Percentiles rank a stretch among this genome's conserved stretches.
phyloP scores from a whole-genome alignment of 2,329 filamentous ascomycete species.

The Epichloe sylvatica region DNA sequence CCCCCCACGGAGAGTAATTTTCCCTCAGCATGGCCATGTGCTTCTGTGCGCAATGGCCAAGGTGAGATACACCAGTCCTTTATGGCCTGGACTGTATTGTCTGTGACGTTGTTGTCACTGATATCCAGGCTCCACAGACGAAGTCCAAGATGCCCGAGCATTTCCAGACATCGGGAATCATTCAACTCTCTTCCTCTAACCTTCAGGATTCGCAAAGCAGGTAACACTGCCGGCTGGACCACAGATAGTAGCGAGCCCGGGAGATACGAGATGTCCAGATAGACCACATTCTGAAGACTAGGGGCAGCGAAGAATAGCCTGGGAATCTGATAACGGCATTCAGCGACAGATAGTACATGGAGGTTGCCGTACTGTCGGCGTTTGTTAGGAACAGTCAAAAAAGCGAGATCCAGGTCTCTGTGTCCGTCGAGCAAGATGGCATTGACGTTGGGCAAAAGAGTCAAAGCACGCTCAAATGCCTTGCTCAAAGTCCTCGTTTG shows the following conservation, averaged over 20 bases:
- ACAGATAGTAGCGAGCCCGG: conserved; percentile 29
- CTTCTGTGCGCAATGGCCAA: conserved; percentile 20
- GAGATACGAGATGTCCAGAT: conserved; percentile 38
- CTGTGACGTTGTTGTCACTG: conserved; percentile 36
- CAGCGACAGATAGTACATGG: conserved; percentile 31
- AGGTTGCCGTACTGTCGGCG: conserved; percentile 4
- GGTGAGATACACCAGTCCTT: conserved; percentile 19
- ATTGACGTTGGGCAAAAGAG: conserved; percentile 28
- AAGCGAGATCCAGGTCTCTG: conserved; percentile 27
- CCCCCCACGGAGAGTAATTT: conserved; percentile 18
- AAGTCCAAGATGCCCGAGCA: conserved; percentile 18
- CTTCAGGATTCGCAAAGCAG: conserved; percentile 38
- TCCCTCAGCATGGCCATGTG: conserved; percentile 32
- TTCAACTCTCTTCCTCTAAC: conserved; percentile 32
- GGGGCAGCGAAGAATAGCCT: conserved; percentile 24
- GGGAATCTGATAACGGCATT: conserved; percentile 27
- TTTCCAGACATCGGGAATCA: conserved; percentile 20
- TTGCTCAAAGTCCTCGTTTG: conserved; percentile 20
- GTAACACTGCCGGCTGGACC: conserved; percentile 23
- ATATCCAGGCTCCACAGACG: conserved; percentile 46
- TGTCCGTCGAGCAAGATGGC: conserved; percentile 36
- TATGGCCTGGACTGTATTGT: conserved; percentile 23
- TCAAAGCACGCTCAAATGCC: conserved; percentile 25
- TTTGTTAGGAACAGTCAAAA: conserved; percentile 14
- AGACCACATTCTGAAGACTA: conserved; percentile 29